Percentiles rank a stretch among this genome's conserved stretches.
Evolutionary conservation across 2,329 filamentous ascomycete genomes (phyloP).

Genomic region (Colletotrichum sp.): DNA sequence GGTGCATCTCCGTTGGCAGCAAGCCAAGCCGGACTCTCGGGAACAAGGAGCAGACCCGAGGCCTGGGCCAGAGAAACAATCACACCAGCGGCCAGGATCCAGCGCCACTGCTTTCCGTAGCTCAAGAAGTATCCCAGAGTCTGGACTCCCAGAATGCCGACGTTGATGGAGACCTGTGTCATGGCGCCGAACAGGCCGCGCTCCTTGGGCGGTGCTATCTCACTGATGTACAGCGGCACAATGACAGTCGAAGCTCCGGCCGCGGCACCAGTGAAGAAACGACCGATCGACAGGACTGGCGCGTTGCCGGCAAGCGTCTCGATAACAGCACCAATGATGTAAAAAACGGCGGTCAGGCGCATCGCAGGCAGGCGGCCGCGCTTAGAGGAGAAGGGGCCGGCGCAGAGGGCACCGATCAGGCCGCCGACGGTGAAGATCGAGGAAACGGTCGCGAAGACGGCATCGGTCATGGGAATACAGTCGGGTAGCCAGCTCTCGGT

Average conservation of each 20-base stretch:
- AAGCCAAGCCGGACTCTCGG: constrained; percentile 89
- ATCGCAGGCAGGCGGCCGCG: constrained; percentile 80
- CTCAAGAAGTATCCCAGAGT: constrained; percentile 88
- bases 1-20: constrained; percentile 68
- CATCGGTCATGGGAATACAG: constrained; percentile 88
- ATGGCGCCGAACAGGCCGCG: constrained; percentile 82
- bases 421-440: constrained; percentile 93
- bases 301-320: constrained; percentile 77
- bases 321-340: constrained; percentile 75
- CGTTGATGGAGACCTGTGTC: constrained; percentile 93
- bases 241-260: constrained; percentile 92
- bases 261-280: constrained; percentile 81
- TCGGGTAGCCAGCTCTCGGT: constrained; percentile 57
- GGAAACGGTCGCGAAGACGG: constrained; percentile 83
- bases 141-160: constrained; percentile 86
- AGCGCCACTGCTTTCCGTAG: constrained; percentile 78
- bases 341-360: constrained; percentile 78
- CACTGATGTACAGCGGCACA: constrained; percentile 92
- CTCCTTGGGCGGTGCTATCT: constrained; percentile 78
- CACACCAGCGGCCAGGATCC: constrained; percentile 79
- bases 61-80: constrained; percentile 71
- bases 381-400: constrained; percentile 79
- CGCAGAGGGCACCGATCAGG: constrained; percentile 78
- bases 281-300: constrained; percentile 71
- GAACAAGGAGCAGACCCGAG: constrained; percentile 74